These are phyloP conservation scores for Juglanconis juglandina DNA, from an alignment of 2,329 filamentous ascomycete genomes.

Conservation along the genomic window DNA sequence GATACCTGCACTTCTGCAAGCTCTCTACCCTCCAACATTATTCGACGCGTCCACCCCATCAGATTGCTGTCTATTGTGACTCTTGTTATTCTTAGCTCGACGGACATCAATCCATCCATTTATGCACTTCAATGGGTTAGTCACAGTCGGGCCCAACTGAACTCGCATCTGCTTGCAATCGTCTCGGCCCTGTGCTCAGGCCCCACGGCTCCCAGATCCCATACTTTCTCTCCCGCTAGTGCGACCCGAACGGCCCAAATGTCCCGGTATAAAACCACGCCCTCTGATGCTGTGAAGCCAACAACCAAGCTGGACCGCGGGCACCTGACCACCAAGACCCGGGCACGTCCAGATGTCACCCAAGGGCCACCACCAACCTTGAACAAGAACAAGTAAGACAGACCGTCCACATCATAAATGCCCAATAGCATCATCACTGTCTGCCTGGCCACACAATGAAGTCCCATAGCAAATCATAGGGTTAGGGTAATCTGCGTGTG, in stretches of 20 bases:
- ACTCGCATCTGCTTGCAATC: too few species aligned
- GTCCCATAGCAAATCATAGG: neutral
- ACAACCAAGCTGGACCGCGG: neutral
- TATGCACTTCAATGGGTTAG: neutral
- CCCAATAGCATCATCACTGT: neutral
- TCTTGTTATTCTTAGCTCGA: constrained; percentile 4
- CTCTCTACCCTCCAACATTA: neutral
- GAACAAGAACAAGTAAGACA: too few species aligned
- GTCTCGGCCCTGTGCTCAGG: neutral
- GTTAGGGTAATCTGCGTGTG: too few species aligned
- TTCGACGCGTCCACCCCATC: constrained; percentile 10
- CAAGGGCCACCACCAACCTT: neutral
- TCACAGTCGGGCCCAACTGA: neutral
- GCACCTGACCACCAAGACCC: too few species aligned
- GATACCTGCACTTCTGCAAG: constrained; percentile 10
- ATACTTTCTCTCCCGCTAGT: neutral
- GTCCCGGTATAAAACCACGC: neutral
- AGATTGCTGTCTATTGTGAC: constrained; percentile 2
- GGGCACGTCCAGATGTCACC: neutral
- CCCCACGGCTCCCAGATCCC: neutral
- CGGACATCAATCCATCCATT: neutral
- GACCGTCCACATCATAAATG: too few species aligned
- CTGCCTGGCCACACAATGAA: neutral
- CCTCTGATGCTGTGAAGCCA: neutral
- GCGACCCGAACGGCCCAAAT: too few species aligned